phyloP scores from a whole-genome alignment of 345 rosid genomes.

The Brassica incana region DNA sequence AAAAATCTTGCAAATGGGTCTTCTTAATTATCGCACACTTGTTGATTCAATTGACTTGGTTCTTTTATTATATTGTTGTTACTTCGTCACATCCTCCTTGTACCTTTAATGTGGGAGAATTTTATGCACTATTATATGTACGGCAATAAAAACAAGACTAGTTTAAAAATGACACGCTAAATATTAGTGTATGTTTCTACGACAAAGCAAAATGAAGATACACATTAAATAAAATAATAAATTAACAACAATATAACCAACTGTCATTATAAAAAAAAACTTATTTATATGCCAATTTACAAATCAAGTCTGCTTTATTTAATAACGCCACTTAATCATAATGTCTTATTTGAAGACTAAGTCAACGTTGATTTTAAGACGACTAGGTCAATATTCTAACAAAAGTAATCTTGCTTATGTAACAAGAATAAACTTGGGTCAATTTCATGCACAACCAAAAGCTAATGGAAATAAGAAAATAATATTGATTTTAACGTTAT shows the following conservation, averaged over 20 bases:
- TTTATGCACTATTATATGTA: neutral
- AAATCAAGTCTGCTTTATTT: neutral
- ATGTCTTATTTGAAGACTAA: neutral
- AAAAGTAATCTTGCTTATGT: neutral
- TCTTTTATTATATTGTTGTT: neutral
- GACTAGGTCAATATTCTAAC: neutral
- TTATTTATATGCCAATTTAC: neutral
- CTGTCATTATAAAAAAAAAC: neutral
- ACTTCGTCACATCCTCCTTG: neutral
- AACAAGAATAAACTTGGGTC: neutral
- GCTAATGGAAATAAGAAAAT: too few relatives aligned
- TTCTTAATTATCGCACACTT: neutral
- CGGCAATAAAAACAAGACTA: neutral
- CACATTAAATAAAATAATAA: neutral
- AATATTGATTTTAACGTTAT: too few relatives aligned
- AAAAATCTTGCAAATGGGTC: neutral
- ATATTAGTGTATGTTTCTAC: neutral
- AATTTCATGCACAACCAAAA: too few relatives aligned
- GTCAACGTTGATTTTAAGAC: neutral
- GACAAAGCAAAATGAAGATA: neutral
- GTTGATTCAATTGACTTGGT: neutral
- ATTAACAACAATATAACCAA: neutral
- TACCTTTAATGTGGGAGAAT: neutral
- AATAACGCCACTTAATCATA: neutral
- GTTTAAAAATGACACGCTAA: neutral